A percentile compares a stretch with the other conserved stretches of the same genome.
Evolutionary conservation across 148 eudicot genomes (phyloP).

Genomic region (Amaranthus hypochondriacus): DNA sequence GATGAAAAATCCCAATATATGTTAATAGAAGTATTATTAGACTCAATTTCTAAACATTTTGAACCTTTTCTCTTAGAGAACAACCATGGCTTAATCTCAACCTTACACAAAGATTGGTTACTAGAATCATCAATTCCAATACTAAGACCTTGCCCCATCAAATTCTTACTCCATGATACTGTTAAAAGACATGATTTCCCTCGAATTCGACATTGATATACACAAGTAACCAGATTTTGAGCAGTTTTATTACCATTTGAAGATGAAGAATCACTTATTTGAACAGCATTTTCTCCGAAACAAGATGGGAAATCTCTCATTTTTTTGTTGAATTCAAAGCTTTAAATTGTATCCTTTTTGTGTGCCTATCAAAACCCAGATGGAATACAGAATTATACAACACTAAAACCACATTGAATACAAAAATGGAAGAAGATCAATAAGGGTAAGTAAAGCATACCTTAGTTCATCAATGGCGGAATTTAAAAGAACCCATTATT

Average conservation of each 20-base stretch:
- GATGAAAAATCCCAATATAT: conserved; percentile 58
- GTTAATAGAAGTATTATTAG: conserved; percentile 36
- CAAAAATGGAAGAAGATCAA: not conserved
- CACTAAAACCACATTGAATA: not conserved
- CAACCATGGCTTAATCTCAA: conserved; percentile 57
- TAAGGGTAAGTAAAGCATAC: conserved; percentile 17
- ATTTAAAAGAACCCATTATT: conserved; percentile 16
- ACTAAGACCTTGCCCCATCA: conserved; percentile 64
- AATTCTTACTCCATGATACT: conserved; percentile 50
- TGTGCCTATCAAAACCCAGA: conserved; percentile 18
- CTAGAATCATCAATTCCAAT: conserved; percentile 56
- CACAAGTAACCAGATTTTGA: conserved; percentile 53
- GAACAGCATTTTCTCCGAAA: conserved; percentile 61
- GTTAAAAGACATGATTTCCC: conserved; percentile 42
- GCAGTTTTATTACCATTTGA: conserved; percentile 44
- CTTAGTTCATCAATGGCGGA: conserved; percentile 20
- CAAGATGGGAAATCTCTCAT: conserved; percentile 64
- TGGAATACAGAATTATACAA: not conserved
- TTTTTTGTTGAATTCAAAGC: conserved; percentile 10
- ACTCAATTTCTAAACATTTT: conserved; percentile 43
- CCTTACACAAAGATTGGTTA: conserved; percentile 52
- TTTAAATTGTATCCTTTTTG: conserved; percentile 9
- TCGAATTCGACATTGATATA: conserved; percentile 48
- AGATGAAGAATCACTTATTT: conserved; percentile 57
- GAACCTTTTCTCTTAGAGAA: conserved; percentile 63